Evolutionary conservation across 1,139 yeast species (phyloP), one percentile per base, ranked within the genome.

Genomic region (Debaryomycetaceae sp.): DNA sequence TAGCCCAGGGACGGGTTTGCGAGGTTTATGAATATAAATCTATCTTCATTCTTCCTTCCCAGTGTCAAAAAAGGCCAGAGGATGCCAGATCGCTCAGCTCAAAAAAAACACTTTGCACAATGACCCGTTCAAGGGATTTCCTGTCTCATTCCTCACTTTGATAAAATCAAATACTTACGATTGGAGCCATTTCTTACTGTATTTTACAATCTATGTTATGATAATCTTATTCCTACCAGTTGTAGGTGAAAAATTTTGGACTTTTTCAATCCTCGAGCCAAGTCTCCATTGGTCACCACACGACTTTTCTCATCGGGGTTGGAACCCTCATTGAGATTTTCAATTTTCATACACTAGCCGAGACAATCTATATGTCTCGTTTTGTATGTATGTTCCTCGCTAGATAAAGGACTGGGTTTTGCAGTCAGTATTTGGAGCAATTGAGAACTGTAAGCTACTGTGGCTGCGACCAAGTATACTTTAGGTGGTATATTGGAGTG

Each of bases 111-210:
- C 50, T 45, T 42, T 42, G 44, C 56, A 54, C 51, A 45, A 51
- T 52, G 62, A 67, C 76, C 76, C 71, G 68, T 63, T 50, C 66
- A 55, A 53, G 56, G 63, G 66, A 45, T 46, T 44, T 44, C 43
- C 42, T 38, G 36, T 37, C 29, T 9, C 17, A 38, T 38, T 17
- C 33, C 24, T 17, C n/a, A 7, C 13, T 31, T 37, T 27, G 46
- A 49, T 45, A 41, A 39, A 39, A 50, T 45, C 45, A 54, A 58
- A 68, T 70, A 85, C 93, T 70, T 85, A 85, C 93, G 71, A 84
- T 84, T 83, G 95, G 95, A 81, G 95, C 95, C 95, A 85, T 85
- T 79, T 65, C 78, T 55, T 43, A 44, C 56, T 24, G 24, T 29
- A 8, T 8, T 27, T 27, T 27, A 8, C 8, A 7, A 7, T 7